Percentiles rank a stretch among this genome's conserved stretches.
Conservation (phyloP, 2,329 filamentous ascomycete genomes). For the Stemphylium lycopersici region DNA sequence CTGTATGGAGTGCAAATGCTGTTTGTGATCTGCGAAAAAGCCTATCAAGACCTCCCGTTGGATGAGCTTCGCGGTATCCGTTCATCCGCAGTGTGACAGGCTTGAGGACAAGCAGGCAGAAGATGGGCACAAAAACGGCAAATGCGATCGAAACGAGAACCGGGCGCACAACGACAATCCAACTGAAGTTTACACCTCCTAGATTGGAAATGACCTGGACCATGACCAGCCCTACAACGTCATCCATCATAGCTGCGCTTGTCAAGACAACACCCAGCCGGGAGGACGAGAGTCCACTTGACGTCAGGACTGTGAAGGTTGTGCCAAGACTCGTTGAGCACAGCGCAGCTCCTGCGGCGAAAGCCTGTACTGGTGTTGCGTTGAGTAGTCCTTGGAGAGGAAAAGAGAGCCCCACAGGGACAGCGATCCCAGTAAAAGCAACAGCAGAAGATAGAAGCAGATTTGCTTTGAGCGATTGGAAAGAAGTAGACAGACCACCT, state of each 20-base stretch:
- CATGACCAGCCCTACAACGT: conserved; percentile 78
- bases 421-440: conserved; percentile 68
- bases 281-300: conserved; percentile 63
- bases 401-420: conserved; percentile 72
- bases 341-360: conserved; percentile 74
- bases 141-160: conserved; percentile 62
- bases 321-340: conserved; percentile 78
- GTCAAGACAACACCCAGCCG: conserved; percentile 68
- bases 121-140: conserved; percentile 55
- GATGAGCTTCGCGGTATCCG: conserved; percentile 29
- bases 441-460: conserved; percentile 65
- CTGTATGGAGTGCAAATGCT: conserved; percentile 56
- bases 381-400: conserved; percentile 58
- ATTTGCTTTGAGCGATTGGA: conserved; percentile 64
- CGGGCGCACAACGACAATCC: conserved; percentile 56
- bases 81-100: conserved; percentile 52
- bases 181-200: conserved; percentile 51
- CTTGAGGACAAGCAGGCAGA: conserved; percentile 54
- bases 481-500: conserved; percentile 65
- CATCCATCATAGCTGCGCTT: conserved; percentile 80
- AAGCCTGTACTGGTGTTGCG: conserved; percentile 66
- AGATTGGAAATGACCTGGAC: conserved; percentile 76
- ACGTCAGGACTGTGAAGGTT: conserved; percentile 68
- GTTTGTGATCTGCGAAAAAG: conserved; percentile 42
- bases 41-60: conserved; percentile 22